These are phyloP conservation scores for Kwoniella dendrophila DNA, from an alignment of 768 basidiomycete species.

Conservation along the genomic window DNA sequence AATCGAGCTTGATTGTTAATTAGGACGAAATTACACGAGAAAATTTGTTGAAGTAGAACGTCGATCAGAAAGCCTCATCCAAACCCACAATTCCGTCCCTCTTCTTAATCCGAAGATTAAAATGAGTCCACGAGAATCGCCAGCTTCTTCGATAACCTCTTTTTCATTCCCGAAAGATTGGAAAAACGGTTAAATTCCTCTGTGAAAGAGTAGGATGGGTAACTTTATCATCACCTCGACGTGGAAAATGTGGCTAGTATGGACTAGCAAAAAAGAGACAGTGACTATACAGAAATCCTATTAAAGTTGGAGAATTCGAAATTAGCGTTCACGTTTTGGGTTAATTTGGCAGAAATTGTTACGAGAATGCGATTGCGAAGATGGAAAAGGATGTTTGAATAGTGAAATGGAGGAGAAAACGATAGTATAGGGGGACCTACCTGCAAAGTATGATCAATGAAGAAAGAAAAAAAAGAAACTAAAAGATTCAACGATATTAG, in stretches of 20 bases:
- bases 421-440: constrained; percentile 5
- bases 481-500: not conserved
- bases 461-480: constrained; percentile 13
- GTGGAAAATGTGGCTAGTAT: constrained; percentile 55
- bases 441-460: constrained; percentile 32
- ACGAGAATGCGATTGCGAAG: constrained; percentile 9
- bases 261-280: constrained; percentile 53
- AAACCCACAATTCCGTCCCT: constrained; percentile 37
- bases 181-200: constrained; percentile 37
- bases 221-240: constrained; percentile 54
- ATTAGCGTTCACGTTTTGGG: constrained; percentile 13
- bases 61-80: constrained; percentile 55
- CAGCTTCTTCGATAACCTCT: constrained; percentile 52
- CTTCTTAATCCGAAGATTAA: constrained; percentile 25
- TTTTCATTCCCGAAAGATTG: constrained; percentile 5
- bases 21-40: constrained; percentile 5
- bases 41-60: constrained; percentile 24
- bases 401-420: constrained; percentile 18
- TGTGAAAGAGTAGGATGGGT: constrained; percentile 53
- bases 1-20: not conserved
- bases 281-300: constrained; percentile 55
- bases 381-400: constrained; percentile 15
- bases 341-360: not conserved
- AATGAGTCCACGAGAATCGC: constrained; percentile 32
- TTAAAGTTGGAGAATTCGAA: constrained; percentile 2